Evolutionary conservation across 352 stramenopile genomes (phyloP).

Genomic region (Phytophthora sp.): DNA sequence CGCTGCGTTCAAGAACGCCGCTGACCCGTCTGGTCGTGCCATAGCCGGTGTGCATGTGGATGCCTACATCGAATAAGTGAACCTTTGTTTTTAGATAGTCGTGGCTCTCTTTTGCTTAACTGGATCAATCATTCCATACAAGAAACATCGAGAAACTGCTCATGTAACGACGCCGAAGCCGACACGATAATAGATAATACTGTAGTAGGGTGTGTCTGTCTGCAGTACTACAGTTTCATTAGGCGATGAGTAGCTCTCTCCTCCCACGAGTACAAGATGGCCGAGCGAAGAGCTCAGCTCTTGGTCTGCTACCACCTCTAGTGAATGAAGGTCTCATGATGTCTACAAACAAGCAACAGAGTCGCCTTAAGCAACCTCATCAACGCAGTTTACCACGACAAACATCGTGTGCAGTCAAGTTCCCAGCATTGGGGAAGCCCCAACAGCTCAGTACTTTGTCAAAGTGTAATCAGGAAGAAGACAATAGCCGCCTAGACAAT

Average conservation of each 20-base stretch:
- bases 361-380: slow-evolving; percentile 35
- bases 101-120: slow-evolving; percentile 15
- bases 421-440: slow-evolving; percentile 46
- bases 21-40: slow-evolving; percentile 95
- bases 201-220: background rate
- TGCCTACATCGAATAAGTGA: slow-evolving; percentile 80
- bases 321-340: slow-evolving; percentile 2
- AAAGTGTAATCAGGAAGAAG: slow-evolving; percentile 52
- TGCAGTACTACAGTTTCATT: too few species aligned
- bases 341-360: slow-evolving; percentile 20
- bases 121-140: slow-evolving; percentile 22
- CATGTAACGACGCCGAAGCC: slow-evolving; percentile 5
- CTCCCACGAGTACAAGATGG: slow-evolving; percentile 25
- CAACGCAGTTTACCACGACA: slow-evolving; percentile 16
- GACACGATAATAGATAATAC: background rate
- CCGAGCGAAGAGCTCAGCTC: slow-evolving; percentile 15
- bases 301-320: slow-evolving; percentile 28
- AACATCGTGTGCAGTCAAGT: slow-evolving; percentile 35
- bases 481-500: slow-evolving; percentile 13
- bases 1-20: slow-evolving; percentile 92
- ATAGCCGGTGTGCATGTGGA: slow-evolving; percentile 96
- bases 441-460: slow-evolving; percentile 15
- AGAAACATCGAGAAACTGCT: background rate
- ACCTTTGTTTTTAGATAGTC: slow-evolving; percentile 28
- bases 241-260: slow-evolving; percentile 30